A percentile compares a stretch with the other conserved stretches of the same genome.
These are phyloP conservation scores for Hanseniaspora thailandica DNA, from an alignment of 805 yeast genomes.

Conservation along the genomic window DNA sequence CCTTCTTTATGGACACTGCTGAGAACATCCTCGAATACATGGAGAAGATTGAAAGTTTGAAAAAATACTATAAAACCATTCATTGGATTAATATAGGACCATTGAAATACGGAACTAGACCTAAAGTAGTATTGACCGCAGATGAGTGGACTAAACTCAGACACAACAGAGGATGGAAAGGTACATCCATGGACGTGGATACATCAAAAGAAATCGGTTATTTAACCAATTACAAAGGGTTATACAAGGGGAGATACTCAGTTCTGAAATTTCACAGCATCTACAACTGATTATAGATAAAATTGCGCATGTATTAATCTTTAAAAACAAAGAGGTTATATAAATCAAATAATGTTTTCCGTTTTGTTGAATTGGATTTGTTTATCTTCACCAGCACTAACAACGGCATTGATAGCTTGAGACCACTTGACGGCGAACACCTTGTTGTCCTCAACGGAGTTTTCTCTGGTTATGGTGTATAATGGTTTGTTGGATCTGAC, in stretches of 20 bases:
- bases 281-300: not conserved
- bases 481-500: slow-evolving; percentile 72
- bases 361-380: slow-evolving; percentile 70
- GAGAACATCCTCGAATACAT: slow-evolving; percentile 70
- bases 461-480: slow-evolving; percentile 71
- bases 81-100: slow-evolving; percentile 91
- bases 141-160: slow-evolving; percentile 57
- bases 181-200: slow-evolving; percentile 24
- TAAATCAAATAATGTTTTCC: slow-evolving; percentile 24
- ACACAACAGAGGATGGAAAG: slow-evolving; percentile 51
- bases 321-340: not conserved
- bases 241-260: slow-evolving; percentile 74
- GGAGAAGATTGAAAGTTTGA: slow-evolving; percentile 44
- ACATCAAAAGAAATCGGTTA: slow-evolving; percentile 33
- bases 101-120: slow-evolving; percentile 77
- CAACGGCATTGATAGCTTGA: slow-evolving; percentile 53
- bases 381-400: slow-evolving; percentile 91
- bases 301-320: too few species aligned
- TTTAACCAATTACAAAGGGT: slow-evolving; percentile 49
- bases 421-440: slow-evolving; percentile 87
- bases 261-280: slow-evolving; percentile 33
- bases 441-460: slow-evolving; percentile 41
- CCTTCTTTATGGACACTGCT: slow-evolving; percentile 85
- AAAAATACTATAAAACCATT: slow-evolving; percentile 32
- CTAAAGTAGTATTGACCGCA: slow-evolving; percentile 58